Evolutionary conservation across 2,329 filamentous ascomycete genomes (phyloP).

Genomic region (Aspergillus thermomutatus): DNA sequence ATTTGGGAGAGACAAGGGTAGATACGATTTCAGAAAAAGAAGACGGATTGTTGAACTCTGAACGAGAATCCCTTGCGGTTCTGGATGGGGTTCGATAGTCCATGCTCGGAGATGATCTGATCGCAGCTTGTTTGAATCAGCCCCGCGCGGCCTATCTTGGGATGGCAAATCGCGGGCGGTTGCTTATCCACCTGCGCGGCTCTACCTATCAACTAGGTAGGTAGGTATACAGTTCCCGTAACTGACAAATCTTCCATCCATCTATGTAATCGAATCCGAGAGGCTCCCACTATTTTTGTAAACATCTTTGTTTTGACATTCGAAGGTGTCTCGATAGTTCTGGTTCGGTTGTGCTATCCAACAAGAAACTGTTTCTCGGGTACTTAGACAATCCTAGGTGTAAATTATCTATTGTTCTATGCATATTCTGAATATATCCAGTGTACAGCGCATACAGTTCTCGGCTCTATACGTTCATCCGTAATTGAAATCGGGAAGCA

Average conservation of each 20-base stretch:
- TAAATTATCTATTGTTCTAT: background rate
- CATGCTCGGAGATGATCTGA: slow-evolving; percentile 7
- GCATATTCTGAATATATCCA: background rate
- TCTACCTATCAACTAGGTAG: background rate
- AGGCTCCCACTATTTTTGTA: background rate
- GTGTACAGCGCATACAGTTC: background rate
- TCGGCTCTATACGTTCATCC: background rate
- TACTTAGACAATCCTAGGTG: background rate
- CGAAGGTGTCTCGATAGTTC: background rate
- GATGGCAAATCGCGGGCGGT: slow-evolving; percentile 3
- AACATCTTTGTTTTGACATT: background rate
- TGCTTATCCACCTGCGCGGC: background rate
- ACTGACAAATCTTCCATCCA: background rate
- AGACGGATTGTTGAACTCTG: slow-evolving; percentile 16
- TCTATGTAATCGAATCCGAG: background rate
- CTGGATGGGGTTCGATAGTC: slow-evolving; percentile 12
- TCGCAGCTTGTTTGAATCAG: slow-evolving; percentile 1
- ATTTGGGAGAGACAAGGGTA: slow-evolving; percentile 34
- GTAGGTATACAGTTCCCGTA: background rate
- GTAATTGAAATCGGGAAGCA: slow-evolving; percentile 18
- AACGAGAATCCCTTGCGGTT: slow-evolving; percentile 16
- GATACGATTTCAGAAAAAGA: slow-evolving; percentile 30
- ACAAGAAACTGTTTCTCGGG: background rate
- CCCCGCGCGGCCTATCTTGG: slow-evolving; percentile 10
- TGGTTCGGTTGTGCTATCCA: background rate